Conservation (phyloP, 2,329 filamentous ascomycete species). For the Colletotrichum sidae region DNA sequence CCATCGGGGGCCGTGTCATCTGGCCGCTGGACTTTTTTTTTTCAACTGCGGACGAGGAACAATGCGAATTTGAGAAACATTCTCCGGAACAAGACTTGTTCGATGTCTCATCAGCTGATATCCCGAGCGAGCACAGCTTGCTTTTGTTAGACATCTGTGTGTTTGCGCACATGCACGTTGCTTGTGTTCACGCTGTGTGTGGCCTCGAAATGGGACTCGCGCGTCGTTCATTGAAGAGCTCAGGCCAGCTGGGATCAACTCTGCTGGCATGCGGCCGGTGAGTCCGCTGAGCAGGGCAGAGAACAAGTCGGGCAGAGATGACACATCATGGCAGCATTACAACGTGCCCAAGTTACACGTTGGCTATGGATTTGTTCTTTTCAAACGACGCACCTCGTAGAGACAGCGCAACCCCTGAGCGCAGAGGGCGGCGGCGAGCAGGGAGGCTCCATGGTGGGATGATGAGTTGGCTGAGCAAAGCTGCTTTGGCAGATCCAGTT, state of each 20-base stretch:
- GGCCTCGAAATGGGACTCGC: slow-evolving; percentile 11
- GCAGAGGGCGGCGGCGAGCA: slow-evolving; percentile 10
- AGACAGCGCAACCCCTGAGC: slow-evolving; percentile 5
- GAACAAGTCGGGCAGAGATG: slow-evolving; percentile 24
- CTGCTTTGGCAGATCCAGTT: slow-evolving; percentile 12
- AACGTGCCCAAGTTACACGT: slow-evolving; percentile 16
- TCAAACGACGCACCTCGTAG: background rate
- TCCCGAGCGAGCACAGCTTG: slow-evolving; percentile 16
- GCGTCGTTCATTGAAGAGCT: slow-evolving; percentile 22
- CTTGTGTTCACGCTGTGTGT: background rate
- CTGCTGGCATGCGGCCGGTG: slow-evolving; percentile 16
- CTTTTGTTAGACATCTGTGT: background rate
- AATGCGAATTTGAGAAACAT: slow-evolving; percentile 22
- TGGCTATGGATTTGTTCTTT: slow-evolving; percentile 4
- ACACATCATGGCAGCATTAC: slow-evolving; percentile 1
- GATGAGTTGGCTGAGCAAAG: slow-evolving; percentile 31
- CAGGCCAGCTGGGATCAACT: slow-evolving; percentile 21
- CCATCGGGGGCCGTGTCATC: no score
- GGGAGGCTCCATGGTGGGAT: slow-evolving; percentile 19
- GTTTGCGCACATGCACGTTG: background rate
- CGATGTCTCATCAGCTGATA: slow-evolving; percentile 22
- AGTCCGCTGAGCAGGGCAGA: slow-evolving; percentile 24
- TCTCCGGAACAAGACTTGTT: slow-evolving; percentile 19
- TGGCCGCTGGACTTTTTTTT: no score
- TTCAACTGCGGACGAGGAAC: slow-evolving; percentile 5